Evolutionary conservation across 129 eudicot genomes (phyloP).

Genomic region (Escallonia herrerae): DNA sequence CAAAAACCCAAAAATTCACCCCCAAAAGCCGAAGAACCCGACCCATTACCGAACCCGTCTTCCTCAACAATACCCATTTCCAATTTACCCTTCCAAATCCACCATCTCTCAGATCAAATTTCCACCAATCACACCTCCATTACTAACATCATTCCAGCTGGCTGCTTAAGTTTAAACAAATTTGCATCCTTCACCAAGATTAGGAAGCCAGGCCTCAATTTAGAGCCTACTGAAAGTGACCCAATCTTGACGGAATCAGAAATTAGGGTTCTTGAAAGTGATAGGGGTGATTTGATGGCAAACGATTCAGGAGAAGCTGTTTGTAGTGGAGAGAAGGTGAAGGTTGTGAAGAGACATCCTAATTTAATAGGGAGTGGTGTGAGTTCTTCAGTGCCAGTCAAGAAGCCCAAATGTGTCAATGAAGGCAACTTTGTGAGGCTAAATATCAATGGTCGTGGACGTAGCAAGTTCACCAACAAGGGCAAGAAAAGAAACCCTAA

Average conservation of each 20-base stretch:
- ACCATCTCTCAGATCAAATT: slow-evolving; percentile 12
- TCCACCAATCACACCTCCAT: neutral
- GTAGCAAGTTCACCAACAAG: slow-evolving; percentile 48
- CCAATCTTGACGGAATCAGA: neutral
- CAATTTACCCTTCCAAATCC: slow-evolving; percentile 48
- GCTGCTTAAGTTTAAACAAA: slow-evolving; percentile 25
- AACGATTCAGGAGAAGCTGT: slow-evolving; percentile 16
- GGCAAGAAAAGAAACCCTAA: slow-evolving; percentile 37
- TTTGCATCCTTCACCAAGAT: slow-evolving; percentile 35
- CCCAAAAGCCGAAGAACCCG: slow-evolving; percentile 1
- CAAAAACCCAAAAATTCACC: slow-evolving; percentile 13
- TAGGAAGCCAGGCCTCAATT: slow-evolving; percentile 26
- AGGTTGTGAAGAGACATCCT: slow-evolving; percentile 41
- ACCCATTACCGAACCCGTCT: slow-evolving; percentile 1
- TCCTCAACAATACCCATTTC: slow-evolving; percentile 16
- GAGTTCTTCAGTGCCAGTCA: slow-evolving; percentile 10
- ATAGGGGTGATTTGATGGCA: neutral
- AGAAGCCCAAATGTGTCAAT: slow-evolving; percentile 32
- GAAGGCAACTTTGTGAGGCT: slow-evolving; percentile 93
- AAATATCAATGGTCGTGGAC: slow-evolving; percentile 80
- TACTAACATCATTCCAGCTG: slow-evolving; percentile 21
- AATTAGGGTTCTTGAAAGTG: slow-evolving; percentile 13
- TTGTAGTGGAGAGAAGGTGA: slow-evolving; percentile 16
- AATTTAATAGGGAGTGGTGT: slow-evolving; percentile 47
- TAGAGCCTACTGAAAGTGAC: slow-evolving; percentile 29